Evolutionary conservation across 352 stramenopile genomes (phyloP).

Genomic region (Phytopythium chamaehyphon): DNA sequence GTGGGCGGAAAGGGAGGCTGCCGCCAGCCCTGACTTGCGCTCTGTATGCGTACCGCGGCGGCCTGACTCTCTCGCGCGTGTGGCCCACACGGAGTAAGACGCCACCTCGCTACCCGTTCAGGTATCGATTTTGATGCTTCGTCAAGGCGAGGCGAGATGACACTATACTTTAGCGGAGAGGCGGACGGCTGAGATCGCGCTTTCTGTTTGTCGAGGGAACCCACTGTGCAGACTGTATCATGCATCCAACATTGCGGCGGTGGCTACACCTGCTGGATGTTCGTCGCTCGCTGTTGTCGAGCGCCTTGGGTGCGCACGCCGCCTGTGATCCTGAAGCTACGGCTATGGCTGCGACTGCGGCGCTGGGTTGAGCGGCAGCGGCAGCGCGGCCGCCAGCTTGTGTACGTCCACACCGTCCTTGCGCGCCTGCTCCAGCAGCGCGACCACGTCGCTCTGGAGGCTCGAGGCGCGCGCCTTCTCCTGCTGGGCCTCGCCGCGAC

Average conservation of each 20-base stretch:
- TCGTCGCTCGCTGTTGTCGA: background rate
- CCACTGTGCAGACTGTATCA: background rate
- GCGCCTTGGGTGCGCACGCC: background rate
- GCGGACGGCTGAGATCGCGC: no score
- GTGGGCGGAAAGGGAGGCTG: no score
- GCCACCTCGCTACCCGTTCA: background rate
- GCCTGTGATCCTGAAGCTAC: background rate
- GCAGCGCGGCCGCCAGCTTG: slow-evolving; percentile 37
- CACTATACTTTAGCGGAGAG: no score
- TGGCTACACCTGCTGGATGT: no score
- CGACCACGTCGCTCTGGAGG: slow-evolving; percentile 58
- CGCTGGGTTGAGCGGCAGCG: slow-evolving; percentile 1
- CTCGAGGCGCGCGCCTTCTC: slow-evolving; percentile 56
- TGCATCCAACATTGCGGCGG: no score
- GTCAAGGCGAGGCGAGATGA: no score
- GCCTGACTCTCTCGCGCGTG: slow-evolving; percentile 11
- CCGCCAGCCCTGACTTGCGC: no score
- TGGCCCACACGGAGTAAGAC: slow-evolving; percentile 1
- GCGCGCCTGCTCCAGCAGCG: slow-evolving; percentile 67
- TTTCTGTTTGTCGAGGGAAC: no score
- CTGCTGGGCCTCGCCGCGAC: slow-evolving; percentile 46
- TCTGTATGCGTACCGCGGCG: no score
- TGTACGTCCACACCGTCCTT: slow-evolving; percentile 62
- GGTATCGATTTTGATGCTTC: no score
- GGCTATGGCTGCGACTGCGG: slow-evolving; percentile 3